Evolutionary conservation across 768 basidiomycete species (phyloP).

Genomic region (Xerocomellus amylosporus): DNA sequence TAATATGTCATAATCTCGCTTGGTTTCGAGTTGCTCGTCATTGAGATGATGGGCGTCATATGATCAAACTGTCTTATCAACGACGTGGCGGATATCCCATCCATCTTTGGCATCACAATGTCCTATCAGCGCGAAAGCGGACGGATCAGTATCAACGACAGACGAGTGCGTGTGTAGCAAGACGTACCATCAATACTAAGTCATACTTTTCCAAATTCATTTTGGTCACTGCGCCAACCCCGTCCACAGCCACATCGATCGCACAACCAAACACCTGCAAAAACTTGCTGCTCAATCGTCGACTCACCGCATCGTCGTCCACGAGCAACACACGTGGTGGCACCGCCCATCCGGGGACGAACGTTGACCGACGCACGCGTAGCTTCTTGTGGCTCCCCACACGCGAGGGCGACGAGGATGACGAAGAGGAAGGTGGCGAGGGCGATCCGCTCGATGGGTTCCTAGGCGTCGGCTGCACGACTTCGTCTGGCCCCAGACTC

Average conservation of each 20-base stretch:
- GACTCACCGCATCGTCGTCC: conserved; percentile 91
- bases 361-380: conserved; percentile 71
- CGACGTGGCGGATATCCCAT: conserved; percentile 88
- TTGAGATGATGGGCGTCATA: conserved; percentile 95
- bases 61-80: conserved; percentile 93
- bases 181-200: conserved; percentile 85
- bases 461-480: conserved; percentile 40
- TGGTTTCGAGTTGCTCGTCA: conserved; percentile 76
- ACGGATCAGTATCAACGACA: neutral
- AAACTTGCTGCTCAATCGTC: conserved; percentile 88
- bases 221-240: conserved; percentile 87
- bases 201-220: conserved; percentile 98
- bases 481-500: conserved; percentile 35
- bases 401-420: conserved; percentile 9
- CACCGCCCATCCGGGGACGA: conserved; percentile 88
- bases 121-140: conserved; percentile 49
- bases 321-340: conserved; percentile 90
- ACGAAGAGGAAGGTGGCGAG: conserved; percentile 16
- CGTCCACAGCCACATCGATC: conserved; percentile 93
- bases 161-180: neutral
- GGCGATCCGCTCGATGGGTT: conserved; percentile 19
- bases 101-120: conserved; percentile 90
- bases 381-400: conserved; percentile 41
- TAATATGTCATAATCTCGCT: conserved; percentile 87
- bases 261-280: conserved; percentile 93